These are phyloP conservation scores for Cylindrodendrum hubeiense DNA, from an alignment of 2,329 filamentous ascomycete species.

Conservation along the genomic window DNA sequence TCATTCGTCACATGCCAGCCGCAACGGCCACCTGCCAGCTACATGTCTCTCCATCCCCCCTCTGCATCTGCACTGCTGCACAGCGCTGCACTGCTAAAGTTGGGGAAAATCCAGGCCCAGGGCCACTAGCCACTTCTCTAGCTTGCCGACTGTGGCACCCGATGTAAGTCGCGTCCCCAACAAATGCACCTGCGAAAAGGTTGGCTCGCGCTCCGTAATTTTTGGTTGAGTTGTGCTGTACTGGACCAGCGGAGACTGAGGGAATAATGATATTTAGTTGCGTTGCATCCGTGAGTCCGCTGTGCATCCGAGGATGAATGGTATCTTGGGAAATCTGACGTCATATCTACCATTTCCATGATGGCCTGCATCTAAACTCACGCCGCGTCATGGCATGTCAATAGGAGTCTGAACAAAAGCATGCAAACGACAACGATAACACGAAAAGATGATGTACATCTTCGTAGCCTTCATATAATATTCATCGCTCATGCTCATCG, in stretches of 20 bases:
- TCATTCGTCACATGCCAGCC: conserved; percentile 17
- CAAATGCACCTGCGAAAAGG: conserved; percentile 14
- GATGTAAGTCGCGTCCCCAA: conserved; percentile 19
- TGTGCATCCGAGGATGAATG: not conserved
- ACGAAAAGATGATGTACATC: not conserved
- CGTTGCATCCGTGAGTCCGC: not conserved
- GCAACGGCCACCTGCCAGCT: not conserved
- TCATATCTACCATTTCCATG: conserved; percentile 3
- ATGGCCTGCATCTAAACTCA: not conserved
- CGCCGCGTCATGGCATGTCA: not conserved
- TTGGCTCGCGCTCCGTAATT: not conserved
- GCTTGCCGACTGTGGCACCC: conserved; percentile 6
- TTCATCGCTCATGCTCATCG: not conserved
- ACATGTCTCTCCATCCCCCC: conserved; percentile 10
- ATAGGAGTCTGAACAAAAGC: not conserved
- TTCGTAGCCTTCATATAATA: not conserved
- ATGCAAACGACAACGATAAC: too few species aligned
- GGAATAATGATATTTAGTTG: not conserved
- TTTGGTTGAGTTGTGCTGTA: not conserved
- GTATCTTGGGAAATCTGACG: conserved; percentile 9
- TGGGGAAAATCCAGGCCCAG: conserved; percentile 1
- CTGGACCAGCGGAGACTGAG: not conserved
- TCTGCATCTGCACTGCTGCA: conserved; percentile 10
- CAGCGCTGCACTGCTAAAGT: not conserved
- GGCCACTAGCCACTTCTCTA: conserved; percentile 5